Conservation (phyloP, 2,329 filamentous ascomycete species). For the Aspergillus tubingensis region DNA sequence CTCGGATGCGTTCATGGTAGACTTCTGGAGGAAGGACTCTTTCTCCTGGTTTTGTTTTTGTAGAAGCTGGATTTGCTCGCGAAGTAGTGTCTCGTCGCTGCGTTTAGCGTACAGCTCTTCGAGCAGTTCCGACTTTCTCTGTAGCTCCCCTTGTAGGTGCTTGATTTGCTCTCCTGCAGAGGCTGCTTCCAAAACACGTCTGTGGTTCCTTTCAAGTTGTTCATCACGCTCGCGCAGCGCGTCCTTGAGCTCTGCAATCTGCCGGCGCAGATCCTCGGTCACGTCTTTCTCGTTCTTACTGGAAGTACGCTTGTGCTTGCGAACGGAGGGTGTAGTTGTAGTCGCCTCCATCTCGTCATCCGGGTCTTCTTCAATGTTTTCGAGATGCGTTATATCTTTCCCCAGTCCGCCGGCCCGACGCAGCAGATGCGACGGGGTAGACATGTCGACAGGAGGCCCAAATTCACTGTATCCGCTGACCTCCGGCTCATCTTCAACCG, state of each 20-base stretch:
- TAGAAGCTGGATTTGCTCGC: constrained; percentile 33
- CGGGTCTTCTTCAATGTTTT: constrained; percentile 40
- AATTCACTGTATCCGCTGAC: constrained; percentile 45
- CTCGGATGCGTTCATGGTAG: constrained; percentile 22
- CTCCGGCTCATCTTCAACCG: constrained; percentile 34
- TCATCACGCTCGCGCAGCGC: constrained; percentile 38
- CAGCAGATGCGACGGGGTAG: constrained; percentile 45
- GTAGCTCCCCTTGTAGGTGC: constrained; percentile 42
- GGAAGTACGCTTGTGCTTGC: constrained; percentile 23
- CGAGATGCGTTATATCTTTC: constrained; percentile 37
- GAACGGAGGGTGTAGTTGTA: constrained; percentile 30
- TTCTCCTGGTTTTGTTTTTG: constrained; percentile 32
- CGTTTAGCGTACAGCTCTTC: constrained; percentile 29
- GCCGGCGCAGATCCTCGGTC: constrained; percentile 30
- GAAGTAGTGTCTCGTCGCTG: constrained; percentile 28
- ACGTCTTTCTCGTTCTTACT: constrained; percentile 20
- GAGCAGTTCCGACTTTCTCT: constrained; percentile 32
- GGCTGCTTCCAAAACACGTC: constrained; percentile 36
- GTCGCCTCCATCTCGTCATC: constrained; percentile 24
- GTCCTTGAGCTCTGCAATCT: constrained; percentile 35
- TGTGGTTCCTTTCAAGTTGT: constrained; percentile 34
- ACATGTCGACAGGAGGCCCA: constrained; percentile 47
- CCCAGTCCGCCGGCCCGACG: constrained; percentile 29
- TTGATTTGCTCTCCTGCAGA: constrained; percentile 42
- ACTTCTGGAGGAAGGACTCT: constrained; percentile 27